Conservation (phyloP, 2,329 filamentous ascomycete genomes). For the Talaromyces sp. region DNA sequence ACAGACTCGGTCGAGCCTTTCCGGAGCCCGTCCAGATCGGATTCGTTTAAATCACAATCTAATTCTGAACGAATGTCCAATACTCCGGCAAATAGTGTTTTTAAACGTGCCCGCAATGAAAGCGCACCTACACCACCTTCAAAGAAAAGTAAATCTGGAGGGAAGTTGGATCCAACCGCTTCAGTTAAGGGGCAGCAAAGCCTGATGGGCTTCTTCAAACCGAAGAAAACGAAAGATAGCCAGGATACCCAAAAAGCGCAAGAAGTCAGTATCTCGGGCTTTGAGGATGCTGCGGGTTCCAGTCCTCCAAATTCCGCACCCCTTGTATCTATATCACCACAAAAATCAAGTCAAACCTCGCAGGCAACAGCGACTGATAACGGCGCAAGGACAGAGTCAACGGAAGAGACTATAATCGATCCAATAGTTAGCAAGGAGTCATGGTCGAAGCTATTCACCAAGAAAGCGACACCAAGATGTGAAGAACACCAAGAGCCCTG, state of each 20-base stretch:
- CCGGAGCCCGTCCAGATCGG: neutral
- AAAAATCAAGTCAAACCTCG: neutral
- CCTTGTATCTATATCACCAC: neutral
- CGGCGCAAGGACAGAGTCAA: slow-evolving; percentile 12
- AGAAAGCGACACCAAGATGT: slow-evolving; percentile 70
- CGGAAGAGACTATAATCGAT: slow-evolving; percentile 55
- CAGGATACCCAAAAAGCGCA: neutral
- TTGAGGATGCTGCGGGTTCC: neutral
- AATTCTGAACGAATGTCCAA: slow-evolving; percentile 5
- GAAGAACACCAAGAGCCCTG: slow-evolving; percentile 83
- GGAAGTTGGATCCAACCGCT: slow-evolving; percentile 20
- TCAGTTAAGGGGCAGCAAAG: slow-evolving; percentile 56
- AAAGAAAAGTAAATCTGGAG: slow-evolving; percentile 53
- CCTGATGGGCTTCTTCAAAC: slow-evolving; percentile 76
- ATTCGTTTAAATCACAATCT: neutral
- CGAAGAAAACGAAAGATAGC: slow-evolving; percentile 43
- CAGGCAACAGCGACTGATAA: neutral
- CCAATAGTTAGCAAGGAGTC: slow-evolving; percentile 71
- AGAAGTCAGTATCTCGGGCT: neutral
- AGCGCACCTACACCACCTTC: slow-evolving; percentile 29
- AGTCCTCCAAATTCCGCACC: neutral
- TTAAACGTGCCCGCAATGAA: slow-evolving; percentile 33
- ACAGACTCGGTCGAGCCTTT: neutral
- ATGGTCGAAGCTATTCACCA: slow-evolving; percentile 81
- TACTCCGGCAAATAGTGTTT: slow-evolving; percentile 22